phyloP scores from a whole-genome alignment of 371 early-diverging fungal species.

The Mucor piriformis region DNA sequence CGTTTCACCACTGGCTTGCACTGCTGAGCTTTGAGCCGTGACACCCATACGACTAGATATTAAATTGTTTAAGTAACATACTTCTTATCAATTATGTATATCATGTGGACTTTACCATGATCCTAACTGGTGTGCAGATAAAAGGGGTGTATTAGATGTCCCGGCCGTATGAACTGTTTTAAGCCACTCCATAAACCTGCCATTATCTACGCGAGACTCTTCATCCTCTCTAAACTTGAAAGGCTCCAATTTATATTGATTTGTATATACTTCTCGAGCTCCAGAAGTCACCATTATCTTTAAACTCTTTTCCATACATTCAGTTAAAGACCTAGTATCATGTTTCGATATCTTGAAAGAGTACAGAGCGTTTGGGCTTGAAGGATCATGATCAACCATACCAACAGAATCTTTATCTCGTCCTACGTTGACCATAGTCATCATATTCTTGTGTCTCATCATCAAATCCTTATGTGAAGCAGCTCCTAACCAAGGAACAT shows the following conservation, averaged over 20 bases:
- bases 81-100: too few species aligned
- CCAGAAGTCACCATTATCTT: slow-evolving; percentile 69
- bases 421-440: slow-evolving; percentile 53
- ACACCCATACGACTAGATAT: slow-evolving; percentile 61
- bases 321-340: slow-evolving; percentile 48
- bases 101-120: slow-evolving; percentile 59
- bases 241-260: slow-evolving; percentile 37
- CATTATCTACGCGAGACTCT: slow-evolving; percentile 39
- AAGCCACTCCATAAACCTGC: slow-evolving; percentile 38
- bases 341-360: slow-evolving; percentile 50
- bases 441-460: slow-evolving; percentile 39
- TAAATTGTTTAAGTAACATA: too few species aligned
- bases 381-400: slow-evolving; percentile 10
- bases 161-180: slow-evolving; percentile 20
- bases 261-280: slow-evolving; percentile 59
- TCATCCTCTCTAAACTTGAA: slow-evolving; percentile 36
- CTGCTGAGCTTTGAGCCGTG: slow-evolving; percentile 51
- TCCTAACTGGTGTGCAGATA: slow-evolving; percentile 61
- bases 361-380: not conserved
- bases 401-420: slow-evolving; percentile 65
- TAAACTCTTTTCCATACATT: slow-evolving; percentile 47
- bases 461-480: slow-evolving; percentile 56
- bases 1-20: slow-evolving; percentile 61
- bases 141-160: slow-evolving; percentile 7
- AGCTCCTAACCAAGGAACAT: slow-evolving; percentile 52